Evolutionary conservation across 306 rosid genomes (phyloP), one percentile per base, ranked within the genome.

Genomic region (Luffa aegyptiaca): DNA sequence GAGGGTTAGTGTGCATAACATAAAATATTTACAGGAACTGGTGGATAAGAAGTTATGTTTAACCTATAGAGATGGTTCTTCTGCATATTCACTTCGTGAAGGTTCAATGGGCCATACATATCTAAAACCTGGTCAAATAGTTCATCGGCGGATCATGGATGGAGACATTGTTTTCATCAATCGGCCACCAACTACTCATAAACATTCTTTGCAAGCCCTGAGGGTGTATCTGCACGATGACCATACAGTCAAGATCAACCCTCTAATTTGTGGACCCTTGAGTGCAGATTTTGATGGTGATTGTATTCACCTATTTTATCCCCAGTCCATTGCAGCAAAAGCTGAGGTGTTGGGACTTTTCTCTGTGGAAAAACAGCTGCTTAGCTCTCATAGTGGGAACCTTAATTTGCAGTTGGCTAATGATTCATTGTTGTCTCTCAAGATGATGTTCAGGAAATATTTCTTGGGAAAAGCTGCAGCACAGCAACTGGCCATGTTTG

Each of bases 281-380:
- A 86, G 97, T 65, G 97, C 97, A 5, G 99, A 95, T 84, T 95
- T 95, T 86, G 99, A 93, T 79, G 97, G 99, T 45, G 99, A 93
- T 65, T 95, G 99, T 81, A 80, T 91, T 57, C 99, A 95, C 76
- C 59, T 95, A 21, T 95, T 93, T 81, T 95, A 95, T 85, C 99
- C 99, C 0, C 97, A 95, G 86, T 93, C 97, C 6, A 92, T 90
- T 77, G 92, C 89, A 5, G 97, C 99, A 39, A 95, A 90, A 84
- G 99, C 97, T 10, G 99, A 95, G 85, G 97, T 95, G 31, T 70
- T 95, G 85, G 97, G 92, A 75, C 96, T 95, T 77, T 95, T 93
- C 74, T 83, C 94, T 8, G 91, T 93, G 69, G 99, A 95, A 80
- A 95, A 91, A 77, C 97, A 95, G 80, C 88, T 93, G 69, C 93